Evolutionary conservation across 2,329 filamentous ascomycete species (phyloP), one percentile per base, ranked within the genome.

Genomic region (Talaromyces pinophilus): DNA sequence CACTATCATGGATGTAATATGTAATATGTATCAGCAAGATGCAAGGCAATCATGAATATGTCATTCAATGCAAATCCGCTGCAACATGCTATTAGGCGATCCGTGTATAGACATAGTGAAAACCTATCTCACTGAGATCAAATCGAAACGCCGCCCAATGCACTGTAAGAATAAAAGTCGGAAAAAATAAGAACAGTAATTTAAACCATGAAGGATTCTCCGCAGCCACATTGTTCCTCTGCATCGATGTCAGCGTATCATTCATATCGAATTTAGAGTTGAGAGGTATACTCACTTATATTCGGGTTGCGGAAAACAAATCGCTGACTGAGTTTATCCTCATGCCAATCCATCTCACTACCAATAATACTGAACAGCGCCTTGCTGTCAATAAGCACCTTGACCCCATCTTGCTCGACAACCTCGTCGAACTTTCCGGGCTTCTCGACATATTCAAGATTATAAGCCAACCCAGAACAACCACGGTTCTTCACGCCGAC

Each of bases 271-370:
- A 42, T 22, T 3, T 25, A 25, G 25, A 25, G 25, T n/a, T 3
- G 46, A 57, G 52, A 22, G 52, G 19, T 33, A 19, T 57, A 89
- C 93, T 87, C 82, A 97, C 93, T 99, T 77, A 98, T 98, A 75
- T 99, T 99, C 1, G 95, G 95, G 78, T 99, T 99, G 77, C 88
- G 90, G 81, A 99, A 99, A 61, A 97, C 89, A 79, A 99, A 99
- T 70, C 92, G 86, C 79, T 93, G 87, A 77, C 90, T 96, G 70
- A 99, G 82, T 82, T 96, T 97, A 73, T 98, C 95, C 80, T 98
- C 93, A 11, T 94, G 85, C 93, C 94, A 99, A 76, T 99, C 95
- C 95, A 99, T 99, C 81, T 98, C 94, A 75, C 91, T 97, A 5
- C 95, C 95, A 73, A 99, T 97, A 63, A 99, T 98, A 79, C 94